Evolutionary conservation across 2,329 filamentous ascomycete species (phyloP).

Genomic region (Thelonectria olida): DNA sequence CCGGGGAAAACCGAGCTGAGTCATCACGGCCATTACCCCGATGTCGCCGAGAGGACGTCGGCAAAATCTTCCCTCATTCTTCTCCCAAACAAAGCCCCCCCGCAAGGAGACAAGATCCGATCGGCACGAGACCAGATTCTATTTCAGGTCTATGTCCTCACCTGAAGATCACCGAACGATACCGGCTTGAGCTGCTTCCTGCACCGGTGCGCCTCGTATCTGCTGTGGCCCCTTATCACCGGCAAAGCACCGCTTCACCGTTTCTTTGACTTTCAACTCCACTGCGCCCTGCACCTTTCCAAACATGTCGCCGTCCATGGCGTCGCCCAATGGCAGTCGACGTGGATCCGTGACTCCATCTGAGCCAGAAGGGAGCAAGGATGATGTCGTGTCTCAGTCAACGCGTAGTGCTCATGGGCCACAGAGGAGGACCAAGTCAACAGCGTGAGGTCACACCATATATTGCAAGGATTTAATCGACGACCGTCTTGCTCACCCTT

Average conservation of each 20-base stretch:
- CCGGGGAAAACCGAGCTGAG: conserved; percentile 18
- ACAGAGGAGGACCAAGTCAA: conserved; percentile 38
- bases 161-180: not conserved
- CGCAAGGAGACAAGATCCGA: conserved; percentile 13
- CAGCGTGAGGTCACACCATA: conserved; percentile 30
- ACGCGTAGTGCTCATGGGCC: conserved; percentile 22
- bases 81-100: conserved; percentile 1
- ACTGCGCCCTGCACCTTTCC: not conserved
- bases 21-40: conserved; percentile 27
- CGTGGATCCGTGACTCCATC: conserved; percentile 28
- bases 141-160: not conserved
- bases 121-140: conserved; percentile 23
- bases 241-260: conserved; percentile 7
- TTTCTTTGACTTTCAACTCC: not conserved
- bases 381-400: conserved; percentile 26
- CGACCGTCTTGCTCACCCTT: not conserved
- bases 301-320: conserved; percentile 24
- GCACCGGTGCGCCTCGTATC: not conserved
- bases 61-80: conserved; percentile 16
- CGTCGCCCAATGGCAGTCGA: conserved; percentile 21
- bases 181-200: not conserved
- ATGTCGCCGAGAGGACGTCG: conserved; percentile 10
- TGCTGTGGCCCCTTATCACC: not conserved
- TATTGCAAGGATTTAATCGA: not conserved
- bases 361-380: conserved; percentile 29